Base-by-base conservation (phyloP, 257 asterid species). In the Rubia yunnanensis region DNA sequence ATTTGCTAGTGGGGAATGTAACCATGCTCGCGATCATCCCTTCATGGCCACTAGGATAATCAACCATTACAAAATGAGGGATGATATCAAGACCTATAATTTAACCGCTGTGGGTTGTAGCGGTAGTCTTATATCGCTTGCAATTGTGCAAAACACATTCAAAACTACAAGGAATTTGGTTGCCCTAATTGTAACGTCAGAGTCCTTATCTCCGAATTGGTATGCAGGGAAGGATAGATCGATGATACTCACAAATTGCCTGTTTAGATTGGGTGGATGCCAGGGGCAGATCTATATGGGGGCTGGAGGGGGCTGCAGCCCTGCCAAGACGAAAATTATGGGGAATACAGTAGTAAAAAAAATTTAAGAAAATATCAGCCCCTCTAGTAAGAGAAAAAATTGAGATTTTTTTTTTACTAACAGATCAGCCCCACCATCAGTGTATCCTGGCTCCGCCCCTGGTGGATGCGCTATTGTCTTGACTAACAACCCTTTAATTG, bases 31-130 rank as follows among this genome's bases (percentile, higher is more conserved):
- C 95, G 24, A 49, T 79, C 0, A 0, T 64, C 11, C 97, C 99
- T 7, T 89, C 96, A 0, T 87, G 4, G 46, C 97, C 0, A 27
- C 95, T 0, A 74, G 94, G 28, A 84, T 89, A 35, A 76, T 92
- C 61, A 84, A 87, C 39, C 41, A 6, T 0, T 89, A 81, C 73
- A 79, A 80, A 70, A 60, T 89, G 94, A 74, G 86, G 2, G 88
- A 86, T 0, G 88, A 84, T 22, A 54, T 89, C 20, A 92, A 92
- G 85, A 84, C 82, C 10, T 92, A 89, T 9, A 89, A 87, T 63
- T 79, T 92, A 55, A 80, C 95, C 0, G 96, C 95, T 0, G 89
- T 92, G 99, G 99, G 99, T 2, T 92, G 97, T 57, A 86, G 96
- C 71, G 99, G 95, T 0, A 92, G 99, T 64, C 7, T 90, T 3